Percentiles rank a stretch among this genome's conserved stretches.
These are phyloP conservation scores for Gnomoniopsis sp. DNA, from an alignment of 2,329 filamentous ascomycete genomes.

Conservation along the genomic window DNA sequence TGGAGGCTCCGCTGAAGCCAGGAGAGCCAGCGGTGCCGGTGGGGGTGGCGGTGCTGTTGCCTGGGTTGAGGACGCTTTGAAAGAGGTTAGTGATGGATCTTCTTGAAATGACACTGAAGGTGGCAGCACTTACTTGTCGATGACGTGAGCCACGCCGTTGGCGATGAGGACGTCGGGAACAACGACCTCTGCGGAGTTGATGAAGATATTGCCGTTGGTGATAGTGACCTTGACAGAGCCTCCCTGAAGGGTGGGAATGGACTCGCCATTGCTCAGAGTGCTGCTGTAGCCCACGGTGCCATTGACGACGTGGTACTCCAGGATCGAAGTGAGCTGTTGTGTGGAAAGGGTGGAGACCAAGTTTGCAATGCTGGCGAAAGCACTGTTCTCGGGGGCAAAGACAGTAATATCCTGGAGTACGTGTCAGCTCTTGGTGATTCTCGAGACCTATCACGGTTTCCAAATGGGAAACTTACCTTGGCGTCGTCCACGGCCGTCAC, in stretches of 20 bases:
- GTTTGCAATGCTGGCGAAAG: conserved; percentile 56
- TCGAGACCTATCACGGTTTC: too few relatives aligned
- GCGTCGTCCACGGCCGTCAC: conserved; percentile 36
- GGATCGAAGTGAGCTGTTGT: conserved; percentile 46
- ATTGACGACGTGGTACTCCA: conserved; percentile 63
- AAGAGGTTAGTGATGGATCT: not conserved
- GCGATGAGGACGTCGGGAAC: conserved; percentile 50
- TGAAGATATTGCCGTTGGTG: conserved; percentile 37
- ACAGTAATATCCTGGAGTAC: conserved; percentile 51
- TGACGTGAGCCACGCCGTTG: conserved; percentile 57
- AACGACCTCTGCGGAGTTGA: conserved; percentile 53
- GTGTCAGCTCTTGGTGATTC: too few relatives aligned
- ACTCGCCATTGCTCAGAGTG: conserved; percentile 27
- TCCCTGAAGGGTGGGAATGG: conserved; percentile 33
- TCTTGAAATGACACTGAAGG: not conserved
- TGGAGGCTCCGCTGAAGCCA: conserved; percentile 25
- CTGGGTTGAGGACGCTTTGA: conserved; percentile 39
- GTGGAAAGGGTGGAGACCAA: conserved; percentile 43
- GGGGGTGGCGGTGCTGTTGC: conserved; percentile 31
- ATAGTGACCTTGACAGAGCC: conserved; percentile 46
- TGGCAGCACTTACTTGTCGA: conserved; percentile 38
- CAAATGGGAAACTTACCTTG: not conserved
- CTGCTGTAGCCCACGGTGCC: conserved; percentile 51
- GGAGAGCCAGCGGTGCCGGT: conserved; percentile 35
- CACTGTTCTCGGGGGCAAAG: conserved; percentile 60